Evolutionary conservation across 352 stramenopile species (phyloP).

Genomic region (Blastocystis sp.): DNA sequence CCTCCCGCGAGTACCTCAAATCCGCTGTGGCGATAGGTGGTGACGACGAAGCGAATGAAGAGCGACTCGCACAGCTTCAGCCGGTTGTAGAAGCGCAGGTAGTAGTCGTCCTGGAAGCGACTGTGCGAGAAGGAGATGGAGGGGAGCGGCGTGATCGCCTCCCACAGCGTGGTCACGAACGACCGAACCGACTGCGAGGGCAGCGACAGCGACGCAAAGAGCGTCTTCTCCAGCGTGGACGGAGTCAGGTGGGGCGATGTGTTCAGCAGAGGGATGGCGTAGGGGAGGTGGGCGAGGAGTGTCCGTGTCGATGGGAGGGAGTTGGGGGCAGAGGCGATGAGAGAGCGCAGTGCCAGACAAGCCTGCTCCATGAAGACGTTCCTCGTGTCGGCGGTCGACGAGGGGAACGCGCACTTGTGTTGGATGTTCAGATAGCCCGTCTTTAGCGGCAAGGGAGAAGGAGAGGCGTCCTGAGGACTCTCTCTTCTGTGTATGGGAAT

Average conservation of each 20-base stretch:
- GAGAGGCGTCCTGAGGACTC: background rate
- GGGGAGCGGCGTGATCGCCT: background rate
- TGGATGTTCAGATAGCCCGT: too few relatives aligned
- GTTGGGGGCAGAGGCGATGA: background rate
- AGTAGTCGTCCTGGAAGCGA: slow-evolving; percentile 52
- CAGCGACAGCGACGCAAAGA: background rate
- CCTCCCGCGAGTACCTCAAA: background rate
- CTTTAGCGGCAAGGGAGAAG: background rate
- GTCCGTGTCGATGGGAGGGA: background rate
- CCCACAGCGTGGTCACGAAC: slow-evolving; percentile 21
- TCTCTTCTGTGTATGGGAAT: background rate
- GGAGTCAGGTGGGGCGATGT: background rate
- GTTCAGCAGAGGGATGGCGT: background rate
- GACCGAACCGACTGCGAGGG: background rate
- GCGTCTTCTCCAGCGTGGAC: background rate
- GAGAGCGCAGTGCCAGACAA: background rate
- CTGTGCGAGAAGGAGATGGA: slow-evolving; percentile 15
- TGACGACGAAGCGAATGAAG: background rate
- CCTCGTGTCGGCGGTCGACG: too few relatives aligned
- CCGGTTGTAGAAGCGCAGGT: slow-evolving; percentile 47
- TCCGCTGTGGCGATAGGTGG: background rate
- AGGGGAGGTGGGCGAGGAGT: slow-evolving; percentile 12
- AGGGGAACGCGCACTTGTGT: too few relatives aligned
- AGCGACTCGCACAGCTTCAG: background rate
- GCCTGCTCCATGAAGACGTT: slow-evolving; percentile 44